Percentiles rank a stretch among this genome's conserved stretches.
Conservation (phyloP, 2,329 filamentous ascomycete genomes). For the Fusarium fracticaudum region DNA sequence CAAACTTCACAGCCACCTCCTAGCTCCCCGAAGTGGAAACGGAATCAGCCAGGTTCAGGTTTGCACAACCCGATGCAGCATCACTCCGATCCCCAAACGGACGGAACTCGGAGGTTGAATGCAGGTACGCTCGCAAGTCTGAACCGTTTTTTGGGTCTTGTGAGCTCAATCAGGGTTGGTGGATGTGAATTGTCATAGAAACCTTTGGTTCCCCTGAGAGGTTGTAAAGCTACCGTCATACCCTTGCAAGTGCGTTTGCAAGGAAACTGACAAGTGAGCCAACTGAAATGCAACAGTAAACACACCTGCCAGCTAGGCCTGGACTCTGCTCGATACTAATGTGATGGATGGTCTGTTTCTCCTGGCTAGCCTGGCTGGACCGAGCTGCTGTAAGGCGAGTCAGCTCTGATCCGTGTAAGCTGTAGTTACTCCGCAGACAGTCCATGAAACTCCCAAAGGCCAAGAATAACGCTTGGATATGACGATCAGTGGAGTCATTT, state of each 20-base stretch:
- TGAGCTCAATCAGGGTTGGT: background rate
- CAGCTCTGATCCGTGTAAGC: conserved; percentile 1
- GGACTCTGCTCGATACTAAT: background rate
- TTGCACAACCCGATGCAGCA: conserved; percentile 12
- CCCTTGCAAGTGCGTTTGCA: background rate
- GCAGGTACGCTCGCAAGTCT: conserved; percentile 15
- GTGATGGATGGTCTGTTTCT: background rate
- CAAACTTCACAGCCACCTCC: conserved; percentile 14
- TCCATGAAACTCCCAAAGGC: conserved; percentile 4
- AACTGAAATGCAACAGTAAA: conserved; percentile 20
- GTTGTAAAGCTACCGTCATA: background rate
- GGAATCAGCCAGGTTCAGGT: conserved; percentile 11
- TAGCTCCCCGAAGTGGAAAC: conserved; percentile 7
- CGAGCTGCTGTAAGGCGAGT: conserved; percentile 8
- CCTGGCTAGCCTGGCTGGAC: background rate
- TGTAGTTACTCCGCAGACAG: background rate
- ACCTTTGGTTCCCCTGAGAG: conserved; percentile 9
- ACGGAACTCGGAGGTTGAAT: background rate
- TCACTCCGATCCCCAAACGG: conserved; percentile 9
- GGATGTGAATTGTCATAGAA: conserved; percentile 3
- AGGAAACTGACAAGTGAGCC: conserved; percentile 4
- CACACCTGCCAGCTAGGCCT: background rate
- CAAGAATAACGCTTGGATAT: conserved; percentile 3
- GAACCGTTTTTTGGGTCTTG: background rate
- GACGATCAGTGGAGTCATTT: conserved; percentile 21